Base-by-base conservation (phyloP, 2,329 filamentous ascomycete species). In the Botryosphaeria dothidea region DNA sequence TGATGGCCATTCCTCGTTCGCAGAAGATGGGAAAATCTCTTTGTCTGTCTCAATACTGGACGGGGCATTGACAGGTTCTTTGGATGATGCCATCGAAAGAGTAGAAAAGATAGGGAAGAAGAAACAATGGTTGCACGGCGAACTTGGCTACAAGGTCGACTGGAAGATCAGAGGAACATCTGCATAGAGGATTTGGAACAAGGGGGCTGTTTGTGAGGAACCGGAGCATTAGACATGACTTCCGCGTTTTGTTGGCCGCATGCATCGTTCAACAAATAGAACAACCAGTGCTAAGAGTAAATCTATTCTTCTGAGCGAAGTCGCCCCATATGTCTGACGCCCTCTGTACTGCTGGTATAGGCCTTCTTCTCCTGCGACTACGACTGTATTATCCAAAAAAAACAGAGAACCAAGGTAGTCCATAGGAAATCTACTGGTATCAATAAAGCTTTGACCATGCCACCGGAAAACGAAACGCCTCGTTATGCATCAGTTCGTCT, bases 31-130 rank as follows among this genome's bases (percentile, higher is more conserved):
- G 21, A 54, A 36, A 17, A 15, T 65, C 5, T 70, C 69, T 11
- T 73, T 72, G 66, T 74, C 75, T 54, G 72, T 74, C 75, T 62
- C 52, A 23, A 7, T 75, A 74, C 36, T 29, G 29, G 67, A 72
- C 49, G 48, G 43, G 57, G 34, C 75, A 31, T 74, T 76, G 34
- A 36, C 56, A 27, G 76, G 78, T 54, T 72, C 70, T 9, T 66
- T 79, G 7, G 65, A 71, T 46, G 68, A 70, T 27, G 72, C 72
- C 8, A 60, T 78, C 58, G 70, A 58, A 60, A 72, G 70, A 60
- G 70, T 79, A 7, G 71, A 70, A 36, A 79, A 78, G 67, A 71
- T 72, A 36, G 77, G 77, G 4, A 78, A 78, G 73, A 78, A 75
- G 73, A 78, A 78, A 70, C 72, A 75, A 36, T 78, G 77, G 77